phyloP scores from a whole-genome alignment of 1,284 basidiomycete species.

The Pseudozyma sp. region DNA sequence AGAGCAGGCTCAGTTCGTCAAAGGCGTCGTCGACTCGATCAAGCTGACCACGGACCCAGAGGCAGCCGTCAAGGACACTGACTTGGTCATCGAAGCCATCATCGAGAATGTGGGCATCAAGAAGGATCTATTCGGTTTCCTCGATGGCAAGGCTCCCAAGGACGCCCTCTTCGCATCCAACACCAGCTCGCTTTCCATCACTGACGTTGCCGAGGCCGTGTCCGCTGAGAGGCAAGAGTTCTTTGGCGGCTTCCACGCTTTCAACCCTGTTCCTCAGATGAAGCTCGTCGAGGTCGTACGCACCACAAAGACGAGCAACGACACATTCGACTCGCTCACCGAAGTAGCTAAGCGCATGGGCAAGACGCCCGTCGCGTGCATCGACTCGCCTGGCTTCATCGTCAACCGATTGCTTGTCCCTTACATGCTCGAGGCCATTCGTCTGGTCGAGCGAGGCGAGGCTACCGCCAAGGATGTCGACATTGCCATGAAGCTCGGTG shows the following conservation, averaged over 20 bases:
- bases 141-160: conserved; percentile 71
- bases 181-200: conserved; percentile 73
- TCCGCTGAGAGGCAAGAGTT: conserved; percentile 50
- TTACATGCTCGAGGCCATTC: conserved; percentile 74
- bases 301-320: conserved; percentile 71
- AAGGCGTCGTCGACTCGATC: conserved; percentile 71
- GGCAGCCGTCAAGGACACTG: conserved; percentile 71
- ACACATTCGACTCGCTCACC: conserved; percentile 71
- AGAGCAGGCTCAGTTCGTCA: conserved; percentile 67
- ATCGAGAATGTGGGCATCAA: conserved; percentile 74
- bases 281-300: conserved; percentile 73
- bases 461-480: conserved; percentile 74
- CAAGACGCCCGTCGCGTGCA: conserved; percentile 73
- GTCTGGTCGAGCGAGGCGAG: conserved; percentile 74
- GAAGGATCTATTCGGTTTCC: conserved; percentile 72
- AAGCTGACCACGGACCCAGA: conserved; percentile 72
- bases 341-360: conserved; percentile 72
- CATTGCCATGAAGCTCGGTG: conserved; percentile 75
- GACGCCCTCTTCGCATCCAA: conserved; percentile 74
- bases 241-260: conserved; percentile 72
- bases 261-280: conserved; percentile 72
- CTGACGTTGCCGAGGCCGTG: conserved; percentile 71
- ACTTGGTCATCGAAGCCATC: conserved; percentile 75
- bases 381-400: conserved; percentile 72
- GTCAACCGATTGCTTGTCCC: conserved; percentile 73